Base-by-base conservation (phyloP, 306 rosid genomes). In the Cicer cuneatum region DNA sequence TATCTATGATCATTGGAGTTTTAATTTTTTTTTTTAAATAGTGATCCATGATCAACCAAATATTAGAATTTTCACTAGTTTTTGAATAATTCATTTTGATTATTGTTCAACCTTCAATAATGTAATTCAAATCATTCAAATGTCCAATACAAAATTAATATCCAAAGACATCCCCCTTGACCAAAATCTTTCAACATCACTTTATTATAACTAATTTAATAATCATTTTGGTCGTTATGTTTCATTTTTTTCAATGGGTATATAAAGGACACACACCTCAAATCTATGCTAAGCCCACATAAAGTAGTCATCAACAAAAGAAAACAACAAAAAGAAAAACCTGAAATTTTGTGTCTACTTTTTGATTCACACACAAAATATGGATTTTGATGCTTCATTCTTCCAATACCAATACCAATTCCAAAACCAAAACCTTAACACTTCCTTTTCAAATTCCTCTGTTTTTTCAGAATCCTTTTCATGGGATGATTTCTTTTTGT, bases 341-440 rank as follows among this genome's bases (percentile, higher is more conserved):
- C 8, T 63, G 57, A 42, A 58, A 40, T 68, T 49, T 73, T 18
- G 72, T 75, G 19, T 51, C 1, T 61, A 12, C 68, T 41, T 52
- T 67, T 49, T 18, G 62, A 29, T 49, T 58, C 65, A 33, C 16
- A 59, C 65, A 11, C 1, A 66, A 62, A 24, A 51, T 3, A 81
- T 85, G 86, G 86, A 85, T 66, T 85, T 75, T 39, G 71, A 72
- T 42, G 53, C 80, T 35, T 46, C 68, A 12, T 38, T 73, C 3
- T 79, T 82, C 33, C 29, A 24, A 24, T 24, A 24, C 33, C 29
- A 24, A 24, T 24, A 24, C 51, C 73, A 78, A 29, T 19, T 66
- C 47, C 76, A 73, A 41, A 15, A 70, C 73, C 74, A 60, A 70
- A 67, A 9, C 37, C 62, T 58, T 4, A 16, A 65, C 71, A 39